These are phyloP conservation scores for Apiotrichum veenhuisii DNA, from an alignment of 1,284 basidiomycete genomes.

Conservation along the genomic window DNA sequence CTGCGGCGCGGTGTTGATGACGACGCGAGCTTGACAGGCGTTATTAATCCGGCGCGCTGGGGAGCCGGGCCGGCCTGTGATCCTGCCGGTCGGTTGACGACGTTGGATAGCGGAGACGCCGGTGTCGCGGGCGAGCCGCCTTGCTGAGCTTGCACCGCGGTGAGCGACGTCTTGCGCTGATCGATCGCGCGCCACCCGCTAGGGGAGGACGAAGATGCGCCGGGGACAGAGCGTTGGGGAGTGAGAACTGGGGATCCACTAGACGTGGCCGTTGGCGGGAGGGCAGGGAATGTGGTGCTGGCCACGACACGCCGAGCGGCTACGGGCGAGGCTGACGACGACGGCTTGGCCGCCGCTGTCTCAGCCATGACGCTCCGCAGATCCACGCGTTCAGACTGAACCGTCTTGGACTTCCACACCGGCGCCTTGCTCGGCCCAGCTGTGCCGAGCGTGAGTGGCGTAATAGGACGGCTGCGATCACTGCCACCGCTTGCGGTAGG, in stretches of 20 bases:
- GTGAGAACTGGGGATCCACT: constrained; percentile 2
- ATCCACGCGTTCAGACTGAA: constrained; percentile 58
- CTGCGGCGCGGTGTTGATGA: constrained; percentile 2
- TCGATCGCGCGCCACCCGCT: constrained; percentile 33
- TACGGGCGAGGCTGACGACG: constrained; percentile 29
- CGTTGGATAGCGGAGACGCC: background rate
- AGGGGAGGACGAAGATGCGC: constrained; percentile 5
- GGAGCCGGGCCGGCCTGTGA: constrained; percentile 20
- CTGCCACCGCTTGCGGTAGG: constrained; percentile 20
- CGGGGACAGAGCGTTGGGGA: background rate
- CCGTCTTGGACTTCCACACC: constrained; percentile 54
- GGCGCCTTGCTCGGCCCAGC: constrained; percentile 13
- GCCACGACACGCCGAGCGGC: background rate
- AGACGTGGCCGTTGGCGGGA: constrained; percentile 5
- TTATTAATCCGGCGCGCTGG: constrained; percentile 14
- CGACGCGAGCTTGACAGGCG: constrained; percentile 8
- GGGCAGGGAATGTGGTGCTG: background rate
- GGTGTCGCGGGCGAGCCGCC: background rate
- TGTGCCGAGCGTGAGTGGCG: constrained; percentile 49
- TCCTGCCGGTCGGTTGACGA: constrained; percentile 14
- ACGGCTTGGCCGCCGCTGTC: constrained; percentile 39
- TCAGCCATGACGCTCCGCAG: constrained; percentile 84
- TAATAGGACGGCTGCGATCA: constrained; percentile 49
- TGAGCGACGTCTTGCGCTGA: constrained; percentile 26
- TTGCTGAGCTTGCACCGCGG: constrained; percentile 36